Base-by-base conservation (phyloP, 768 basidiomycete species). In the Tricholoma bakamatsutake region DNA sequence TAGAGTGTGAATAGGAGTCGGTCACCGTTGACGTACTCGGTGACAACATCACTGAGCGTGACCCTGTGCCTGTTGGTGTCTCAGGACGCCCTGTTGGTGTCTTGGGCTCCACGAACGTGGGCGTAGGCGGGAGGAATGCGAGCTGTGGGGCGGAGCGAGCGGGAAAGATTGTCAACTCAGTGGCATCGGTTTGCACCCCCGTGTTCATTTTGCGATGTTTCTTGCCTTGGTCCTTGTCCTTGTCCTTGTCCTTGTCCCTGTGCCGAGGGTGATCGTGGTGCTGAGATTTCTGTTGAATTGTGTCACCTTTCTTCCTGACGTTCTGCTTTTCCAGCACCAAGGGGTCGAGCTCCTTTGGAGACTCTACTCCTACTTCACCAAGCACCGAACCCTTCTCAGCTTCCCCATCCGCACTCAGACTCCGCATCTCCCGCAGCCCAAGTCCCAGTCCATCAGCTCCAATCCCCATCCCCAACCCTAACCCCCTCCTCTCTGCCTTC, bases 101-200 rank as follows among this genome's bases (percentile, higher is more conserved):
- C 2, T 77, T 73, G 12, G 80, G 75, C 17, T 73, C 62, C n/a
- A 31, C 7, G 24, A 75, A 68, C 2, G 87, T 88, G 1, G 89
- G 90, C 0, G 91, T 91, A 1, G 90, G 81, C 1, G 90, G 90
- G 4, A 92, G 82, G 48, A 93, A 75, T 1, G 88, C 78, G 7
- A 93, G 76, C 49, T 85, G 80, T 1, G 88, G 90, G 2, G 80
- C 70, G 51, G 74, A 68, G 18, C 69, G 71, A 9, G 73, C 67
- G 27, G 73, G 60, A 30, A 62, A 58, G 9, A 75, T 59, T 24
- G 61, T 61, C 24, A 59, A 48, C 3, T 57, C 58, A 24, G 61
- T 57, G 5, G 63, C 52, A 57, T 79, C 81, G 0, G 80, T 81
- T 66, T 85, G 84, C 2, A 80, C 70, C 2, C 73, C 76, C 4